Evolutionary conservation across 192 early-diverging fungal species (phyloP).

Genomic region (Backusella macrospora): DNA sequence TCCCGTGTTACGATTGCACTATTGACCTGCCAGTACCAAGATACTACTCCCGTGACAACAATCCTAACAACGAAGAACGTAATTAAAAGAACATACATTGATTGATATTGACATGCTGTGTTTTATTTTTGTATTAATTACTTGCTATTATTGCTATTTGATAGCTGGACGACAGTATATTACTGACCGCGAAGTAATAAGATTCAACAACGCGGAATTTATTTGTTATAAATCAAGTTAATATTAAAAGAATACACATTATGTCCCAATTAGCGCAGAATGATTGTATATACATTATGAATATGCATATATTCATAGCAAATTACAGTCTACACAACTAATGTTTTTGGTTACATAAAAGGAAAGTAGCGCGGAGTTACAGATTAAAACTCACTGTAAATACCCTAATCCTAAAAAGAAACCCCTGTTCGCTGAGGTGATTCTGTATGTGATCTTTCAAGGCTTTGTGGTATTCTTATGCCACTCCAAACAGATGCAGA

Average conservation of each 20-base stretch:
- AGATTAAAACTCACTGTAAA: no score
- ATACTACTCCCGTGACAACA: background rate
- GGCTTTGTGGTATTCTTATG: no score
- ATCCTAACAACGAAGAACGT: background rate
- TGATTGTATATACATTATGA: no score
- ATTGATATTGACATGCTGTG: background rate
- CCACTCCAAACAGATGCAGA: no score
- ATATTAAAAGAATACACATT: background rate
- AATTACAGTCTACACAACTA: no score
- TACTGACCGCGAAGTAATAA: background rate
- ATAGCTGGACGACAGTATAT: conserved; percentile 3
- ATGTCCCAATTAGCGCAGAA: no score
- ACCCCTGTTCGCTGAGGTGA: no score
- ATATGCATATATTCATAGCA: no score
- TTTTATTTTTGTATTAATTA: background rate
- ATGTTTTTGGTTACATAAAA: no score
- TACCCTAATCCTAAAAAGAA: no score
- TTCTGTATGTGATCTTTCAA: no score
- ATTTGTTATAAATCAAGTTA: background rate
- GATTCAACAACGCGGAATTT: background rate
- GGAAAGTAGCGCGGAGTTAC: no score
- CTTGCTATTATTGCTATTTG: background rate
- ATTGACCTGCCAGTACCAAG: background rate
- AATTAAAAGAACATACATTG: background rate
- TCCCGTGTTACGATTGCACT: background rate